Evolutionary conservation across 2,329 filamentous ascomycete genomes (phyloP).

Genomic region (Penicillium brasilianum): DNA sequence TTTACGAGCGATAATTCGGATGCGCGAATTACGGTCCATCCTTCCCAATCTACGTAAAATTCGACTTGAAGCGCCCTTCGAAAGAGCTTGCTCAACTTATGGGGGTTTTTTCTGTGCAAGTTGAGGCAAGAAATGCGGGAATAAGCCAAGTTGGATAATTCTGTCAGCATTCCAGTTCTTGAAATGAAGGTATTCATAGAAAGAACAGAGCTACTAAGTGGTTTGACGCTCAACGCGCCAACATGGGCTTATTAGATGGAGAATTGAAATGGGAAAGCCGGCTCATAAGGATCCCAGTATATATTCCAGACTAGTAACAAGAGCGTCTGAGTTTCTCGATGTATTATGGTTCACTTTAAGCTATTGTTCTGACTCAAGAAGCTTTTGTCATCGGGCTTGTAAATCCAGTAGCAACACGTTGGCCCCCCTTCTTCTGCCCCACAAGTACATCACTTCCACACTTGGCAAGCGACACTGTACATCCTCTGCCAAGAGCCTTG

Average conservation of each 20-base stretch:
- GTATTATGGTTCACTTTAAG: too few species aligned
- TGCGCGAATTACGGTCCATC: background rate
- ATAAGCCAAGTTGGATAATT: background rate
- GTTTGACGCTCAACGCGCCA: background rate
- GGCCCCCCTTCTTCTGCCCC: background rate
- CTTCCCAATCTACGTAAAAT: background rate
- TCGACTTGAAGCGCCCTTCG: background rate
- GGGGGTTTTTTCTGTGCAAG: background rate
- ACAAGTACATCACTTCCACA: background rate
- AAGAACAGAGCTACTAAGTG: background rate
- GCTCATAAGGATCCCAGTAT: too few species aligned
- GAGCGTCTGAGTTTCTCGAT: too few species aligned
- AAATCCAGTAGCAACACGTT: too few species aligned
- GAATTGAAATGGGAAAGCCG: background rate
- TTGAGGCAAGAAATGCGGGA: background rate
- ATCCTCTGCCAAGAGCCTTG: constrained; percentile 2
- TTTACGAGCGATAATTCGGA: background rate
- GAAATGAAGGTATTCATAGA: background rate
- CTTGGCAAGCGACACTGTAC: background rate
- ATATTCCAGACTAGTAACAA: too few species aligned
- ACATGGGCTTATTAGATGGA: background rate
- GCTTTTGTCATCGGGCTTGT: too few species aligned
- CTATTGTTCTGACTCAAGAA: too few species aligned
- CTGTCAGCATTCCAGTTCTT: background rate
- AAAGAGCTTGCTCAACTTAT: background rate